Evolutionary conservation across 2,329 filamentous ascomycete genomes (phyloP), one percentile per base, ranked within the genome.

Genomic region (Pseudogymnoascus sp.): DNA sequence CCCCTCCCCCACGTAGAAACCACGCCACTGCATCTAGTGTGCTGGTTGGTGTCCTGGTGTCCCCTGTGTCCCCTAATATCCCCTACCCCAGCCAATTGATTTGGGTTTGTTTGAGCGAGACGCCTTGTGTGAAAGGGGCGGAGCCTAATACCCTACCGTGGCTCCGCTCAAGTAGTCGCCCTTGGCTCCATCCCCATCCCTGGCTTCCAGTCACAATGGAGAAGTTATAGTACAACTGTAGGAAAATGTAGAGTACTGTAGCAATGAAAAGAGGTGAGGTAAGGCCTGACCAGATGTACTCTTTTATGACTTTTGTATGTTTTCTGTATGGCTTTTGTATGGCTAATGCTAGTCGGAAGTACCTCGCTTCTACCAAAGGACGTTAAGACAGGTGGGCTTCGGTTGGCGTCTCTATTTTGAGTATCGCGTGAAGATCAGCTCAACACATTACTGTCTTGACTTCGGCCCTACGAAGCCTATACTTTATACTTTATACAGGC

Each of bases 341-440:
- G 49, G 14, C 31, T 29, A 52, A 52, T 52, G 45, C 45, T 26
- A 16, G 26, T 7, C 33, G 6, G 10, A 55, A 33, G 29, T 55
- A 55, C 29, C 29, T 55, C 49, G 49, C 49, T 55, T 55, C 49
- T 55, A 33, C 49, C 49, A 55, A 19, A 55, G n/a, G 16, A 16
- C 49, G 49, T 55, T 55, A 55, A 55, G 49, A 55, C 11, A 55
- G 49, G 49, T 55, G 49, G 49, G 10, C 49, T 55, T 55, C 49
- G 49, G 49, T 55, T 55, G 49, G 29, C 49, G 49, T 55, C 49
- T 31, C 49, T 55, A 55, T 55, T 55, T 55, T 55, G 49, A 55
- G 49, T 55, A 55, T 55, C 49, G 49, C n/a, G 26, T 12, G 10
- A 33, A 55, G 49, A 55, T 55, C 49, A 55, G 49, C 49, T 55